These are phyloP conservation scores for Carallia pectinifolia DNA, from an alignment of 345 rosid genomes.

Conservation along the genomic window DNA sequence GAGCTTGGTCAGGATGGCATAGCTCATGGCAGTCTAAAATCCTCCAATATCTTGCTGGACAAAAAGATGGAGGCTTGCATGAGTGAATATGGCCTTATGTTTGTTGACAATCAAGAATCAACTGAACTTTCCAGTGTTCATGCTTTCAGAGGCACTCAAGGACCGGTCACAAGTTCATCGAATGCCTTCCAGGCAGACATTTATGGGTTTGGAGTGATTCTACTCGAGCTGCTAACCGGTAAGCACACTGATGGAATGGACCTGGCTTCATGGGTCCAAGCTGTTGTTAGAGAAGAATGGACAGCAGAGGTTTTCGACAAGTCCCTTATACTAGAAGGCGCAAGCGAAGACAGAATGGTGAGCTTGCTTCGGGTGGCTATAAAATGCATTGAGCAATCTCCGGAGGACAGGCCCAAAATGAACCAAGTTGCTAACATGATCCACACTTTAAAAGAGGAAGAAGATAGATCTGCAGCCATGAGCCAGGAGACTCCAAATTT, in stretches of 20 bases:
- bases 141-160: neutral
- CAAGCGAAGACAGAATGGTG: constrained; percentile 59
- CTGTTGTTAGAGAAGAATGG: constrained; percentile 59
- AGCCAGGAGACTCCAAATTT: constrained; percentile 6
- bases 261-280: constrained; percentile 56
- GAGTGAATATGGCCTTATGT: constrained; percentile 60
- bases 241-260: constrained; percentile 45
- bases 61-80: constrained; percentile 53
- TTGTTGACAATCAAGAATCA: constrained; percentile 15
- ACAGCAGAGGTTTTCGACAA: constrained; percentile 62
- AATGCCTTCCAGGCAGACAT: constrained; percentile 40
- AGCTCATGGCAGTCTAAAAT: constrained; percentile 61
- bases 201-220: constrained; percentile 47
- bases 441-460: constrained; percentile 49
- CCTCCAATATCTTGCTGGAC: constrained; percentile 54
- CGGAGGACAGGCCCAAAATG: constrained; percentile 42
- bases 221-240: constrained; percentile 57
- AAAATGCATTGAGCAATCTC: constrained; percentile 42
- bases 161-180: neutral
- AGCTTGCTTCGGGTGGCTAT: constrained; percentile 55
- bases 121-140: constrained; percentile 3
- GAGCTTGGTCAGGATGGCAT: constrained; percentile 31
- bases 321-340: constrained; percentile 42
- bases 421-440: constrained; percentile 47
- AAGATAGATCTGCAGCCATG: constrained; percentile 43